These are phyloP conservation scores for Wickerhamomyces bovis DNA, from an alignment of 805 yeast genomes.

Conservation along the genomic window DNA sequence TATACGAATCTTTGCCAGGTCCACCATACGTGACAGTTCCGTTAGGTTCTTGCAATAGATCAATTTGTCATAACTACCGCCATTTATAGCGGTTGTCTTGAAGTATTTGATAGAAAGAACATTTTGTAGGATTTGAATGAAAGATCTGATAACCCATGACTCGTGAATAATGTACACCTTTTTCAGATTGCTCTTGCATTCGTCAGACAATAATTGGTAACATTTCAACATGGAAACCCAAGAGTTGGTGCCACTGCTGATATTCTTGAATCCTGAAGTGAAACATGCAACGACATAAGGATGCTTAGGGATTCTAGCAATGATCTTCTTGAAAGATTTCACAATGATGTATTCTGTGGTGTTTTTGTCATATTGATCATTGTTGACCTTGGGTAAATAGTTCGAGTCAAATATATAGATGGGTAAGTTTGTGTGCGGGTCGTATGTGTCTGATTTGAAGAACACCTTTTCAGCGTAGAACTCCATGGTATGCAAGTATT, in stretches of 20 bases:
- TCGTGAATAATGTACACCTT: conserved; percentile 83
- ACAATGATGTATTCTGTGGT: conserved; percentile 34
- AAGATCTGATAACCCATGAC: conserved; percentile 79
- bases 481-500: conserved; percentile 13
- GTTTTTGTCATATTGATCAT: conserved; percentile 29
- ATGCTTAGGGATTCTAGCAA: conserved; percentile 50
- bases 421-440: conserved; percentile 64
- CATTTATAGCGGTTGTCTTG: conserved; percentile 17
- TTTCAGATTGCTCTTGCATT: conserved; percentile 44
- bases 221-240: conserved; percentile 72
- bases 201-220: conserved; percentile 52
- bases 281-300: conserved; percentile 69
- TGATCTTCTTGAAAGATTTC: conserved; percentile 50
- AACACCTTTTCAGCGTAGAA: conserved; percentile 36
- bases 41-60: conserved; percentile 32
- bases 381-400: conserved; percentile 59
- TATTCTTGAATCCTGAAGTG: conserved; percentile 69
- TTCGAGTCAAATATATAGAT: conserved; percentile 80
- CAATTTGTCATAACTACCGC: conserved; percentile 14
- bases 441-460: conserved; percentile 54
- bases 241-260: conserved; percentile 32
- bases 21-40: conserved; percentile 38
- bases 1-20: conserved; percentile 70
- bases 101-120: conserved; percentile 47
- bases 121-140: conserved; percentile 64